Percentiles rank a stretch among this genome's conserved stretches.
Conservation (phyloP, 805 yeast genomes). For the Cyberlindnera xylosilytica region DNA sequence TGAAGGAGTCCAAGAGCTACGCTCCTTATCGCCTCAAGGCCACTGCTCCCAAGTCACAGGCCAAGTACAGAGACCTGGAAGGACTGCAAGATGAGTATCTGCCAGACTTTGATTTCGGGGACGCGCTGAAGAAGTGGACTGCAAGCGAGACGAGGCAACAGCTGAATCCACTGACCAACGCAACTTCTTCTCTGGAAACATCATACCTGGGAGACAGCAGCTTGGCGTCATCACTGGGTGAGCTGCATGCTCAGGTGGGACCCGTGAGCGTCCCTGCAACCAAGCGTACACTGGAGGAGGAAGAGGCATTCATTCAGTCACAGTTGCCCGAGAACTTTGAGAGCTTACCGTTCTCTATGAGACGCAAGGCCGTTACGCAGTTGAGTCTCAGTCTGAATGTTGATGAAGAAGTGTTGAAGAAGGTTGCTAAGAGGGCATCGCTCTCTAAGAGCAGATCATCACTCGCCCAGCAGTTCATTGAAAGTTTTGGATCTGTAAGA, state of each 20-base stretch:
- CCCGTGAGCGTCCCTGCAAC: slow-evolving; percentile 33
- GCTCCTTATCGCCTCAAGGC: background rate
- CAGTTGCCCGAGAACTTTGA: slow-evolving; percentile 50
- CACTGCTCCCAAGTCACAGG: background rate
- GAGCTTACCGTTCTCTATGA: slow-evolving; percentile 57
- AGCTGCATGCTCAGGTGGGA: slow-evolving; percentile 32
- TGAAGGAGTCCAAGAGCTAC: background rate
- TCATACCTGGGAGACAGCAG: slow-evolving; percentile 15
- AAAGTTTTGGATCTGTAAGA: slow-evolving; percentile 13
- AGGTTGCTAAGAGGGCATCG: slow-evolving; percentile 27
- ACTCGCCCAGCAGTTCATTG: slow-evolving; percentile 28
- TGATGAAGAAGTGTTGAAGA: slow-evolving; percentile 28
- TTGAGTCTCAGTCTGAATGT: slow-evolving; percentile 32
- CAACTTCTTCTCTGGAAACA: slow-evolving; percentile 3
- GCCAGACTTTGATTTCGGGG: slow-evolving; percentile 63
- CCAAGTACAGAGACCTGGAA: slow-evolving; percentile 5
- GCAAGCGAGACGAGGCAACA: background rate
- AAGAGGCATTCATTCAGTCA: slow-evolving; percentile 29
- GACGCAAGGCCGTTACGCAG: slow-evolving; percentile 41
- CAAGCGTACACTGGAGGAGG: slow-evolving; percentile 16
- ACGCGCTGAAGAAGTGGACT: slow-evolving; percentile 47
- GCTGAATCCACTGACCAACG: background rate
- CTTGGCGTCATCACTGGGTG: slow-evolving; percentile 23
- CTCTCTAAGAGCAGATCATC: slow-evolving; percentile 21
- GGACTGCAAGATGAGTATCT: slow-evolving; percentile 77